These are phyloP conservation scores for Talaromyces atroroseus DNA, from an alignment of 2,329 filamentous ascomycete genomes.

Conservation along the genomic window DNA sequence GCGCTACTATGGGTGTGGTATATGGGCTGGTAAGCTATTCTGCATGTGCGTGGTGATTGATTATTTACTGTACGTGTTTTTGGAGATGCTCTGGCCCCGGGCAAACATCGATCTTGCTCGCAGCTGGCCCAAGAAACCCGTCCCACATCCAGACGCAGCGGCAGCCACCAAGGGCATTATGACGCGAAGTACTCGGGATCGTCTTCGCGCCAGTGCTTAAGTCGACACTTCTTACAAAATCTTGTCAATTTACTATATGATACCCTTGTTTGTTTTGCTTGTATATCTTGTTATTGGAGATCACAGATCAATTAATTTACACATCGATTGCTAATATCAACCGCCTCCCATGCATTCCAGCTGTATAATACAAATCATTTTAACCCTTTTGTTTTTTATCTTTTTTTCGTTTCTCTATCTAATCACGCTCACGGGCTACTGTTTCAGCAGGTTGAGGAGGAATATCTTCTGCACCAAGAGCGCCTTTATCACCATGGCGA, in stretches of 20 bases:
- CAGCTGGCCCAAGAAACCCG: conserved; percentile 79
- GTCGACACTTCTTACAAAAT: not conserved
- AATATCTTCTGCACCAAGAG: conserved; percentile 26
- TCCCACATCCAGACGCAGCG: conserved; percentile 15
- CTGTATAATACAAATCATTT: not conserved
- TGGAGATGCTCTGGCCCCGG: conserved; percentile 82
- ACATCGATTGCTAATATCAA: not conserved
- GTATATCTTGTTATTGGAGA: not conserved
- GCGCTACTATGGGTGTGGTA: conserved; percentile 93
- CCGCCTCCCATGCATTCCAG: not conserved
- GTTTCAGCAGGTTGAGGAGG: conserved; percentile 16
- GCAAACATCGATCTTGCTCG: conserved; percentile 82
- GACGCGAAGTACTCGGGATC: conserved; percentile 13
- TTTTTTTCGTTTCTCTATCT: not conserved
- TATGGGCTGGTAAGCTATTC: conserved; percentile 97
- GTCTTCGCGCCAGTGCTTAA: conserved; percentile 11
- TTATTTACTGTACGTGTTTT: conserved; percentile 80
- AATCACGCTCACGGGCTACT: conserved; percentile 9
- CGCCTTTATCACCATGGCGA: conserved; percentile 24
- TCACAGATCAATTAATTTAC: not conserved
- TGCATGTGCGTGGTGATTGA: conserved; percentile 92
- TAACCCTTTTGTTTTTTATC: not conserved
- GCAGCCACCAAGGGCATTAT: conserved; percentile 12
- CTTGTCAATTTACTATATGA: conserved; percentile 1
- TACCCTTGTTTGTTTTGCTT: not conserved